Base-by-base conservation (phyloP, 2,329 filamentous ascomycete genomes). In the Aureobasidium sp. region DNA sequence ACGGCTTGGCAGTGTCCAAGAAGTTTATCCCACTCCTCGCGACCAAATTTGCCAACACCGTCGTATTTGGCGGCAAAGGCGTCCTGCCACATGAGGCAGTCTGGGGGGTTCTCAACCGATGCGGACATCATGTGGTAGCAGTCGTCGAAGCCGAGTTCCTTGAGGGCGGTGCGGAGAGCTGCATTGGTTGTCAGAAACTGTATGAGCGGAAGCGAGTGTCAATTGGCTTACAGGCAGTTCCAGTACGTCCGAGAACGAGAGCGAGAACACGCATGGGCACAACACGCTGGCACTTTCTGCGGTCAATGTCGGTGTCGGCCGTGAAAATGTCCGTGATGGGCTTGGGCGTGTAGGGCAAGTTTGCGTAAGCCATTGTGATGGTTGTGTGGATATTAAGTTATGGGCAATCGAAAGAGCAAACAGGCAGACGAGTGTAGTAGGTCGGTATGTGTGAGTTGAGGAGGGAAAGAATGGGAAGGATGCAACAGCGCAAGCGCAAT, bases 81-180 rank as follows among this genome's bases (percentile, higher is more conserved):
- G 65, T 89, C 84, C 74, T 84, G 83, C 87, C 87, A 90, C 76
- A 88, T 82, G 45, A 87, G 76, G 59, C 82, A 83, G 68, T 88
- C 86, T 27, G 82, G 83, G 11, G 83, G 83, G 73, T 87, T 88
- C 75, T 88, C 85, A 63, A 87, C 83, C 63, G 82, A 84, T 66
- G 82, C 84, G 67, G 81, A 85, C 82, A 87, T 86, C 85, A 88
- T 88, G 77, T 89, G 87, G 78, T 89, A 89, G 63, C 83, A 86
- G 72, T 87, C 84, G 67, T 82, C 77, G 71, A 85, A 88, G 64
- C 86, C 86, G 42, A 89, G 79, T 67, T 83, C 78, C 69, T 85
- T 81, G 71, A 89, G 80, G 25, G 87, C 86, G 45, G 80, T 82
- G 64, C 85, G 81, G 69, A 89, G 82, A 45, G 85, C 83, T 85